Base-by-base conservation (phyloP, 148 eudicot genomes). In the Fagopyrum homotropicum region DNA sequence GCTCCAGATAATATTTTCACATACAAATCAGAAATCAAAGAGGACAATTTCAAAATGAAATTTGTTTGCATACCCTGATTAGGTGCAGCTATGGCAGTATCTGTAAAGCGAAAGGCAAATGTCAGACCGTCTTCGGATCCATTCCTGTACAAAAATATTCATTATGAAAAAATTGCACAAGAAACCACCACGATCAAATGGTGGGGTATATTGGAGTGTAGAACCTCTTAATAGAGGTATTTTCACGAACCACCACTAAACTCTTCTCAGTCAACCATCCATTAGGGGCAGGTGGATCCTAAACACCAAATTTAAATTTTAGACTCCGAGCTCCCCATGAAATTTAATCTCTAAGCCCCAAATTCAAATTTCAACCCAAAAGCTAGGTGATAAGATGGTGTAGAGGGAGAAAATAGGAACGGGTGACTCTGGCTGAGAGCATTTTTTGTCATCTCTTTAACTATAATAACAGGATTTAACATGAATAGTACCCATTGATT, bases 91-190 rank as follows among this genome's bases (percentile, higher is more conserved):
- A 83, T 69, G 52, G 92, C 85, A 77, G 96, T 85, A 84, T 95
- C 99, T 22, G 92, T 86, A 77, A 95, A 92, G 78, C 92, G 99
- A 79, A 95, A 95, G 77, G 96, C 92, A 84, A 95, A 95, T 12
- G 93, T 92, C 69, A 95, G 86, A 81, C 97, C 90, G 82, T 90
- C 96, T 76, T 95, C 94, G 17, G 97, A 86, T 72, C 88, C 96
- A 84, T 86, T 88, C 86, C 98, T 95, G 91, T 46, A 72, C 76
- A 43, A 45, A 77, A 83, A 48, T 61, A 75, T 26, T 26, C 76
- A 81, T 30, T 35, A 76, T 49, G 40, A 73, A 4, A 49, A 22
- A 72, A 72, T 72, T 72, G 55, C 48, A n/a, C n/a, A 49, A 47
- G 30, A 26, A 72, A 72, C 63, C 22, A 57, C 63, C 22, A 4